A percentile compares a stretch with the other conserved stretches of the same genome.
phyloP scores from a whole-genome alignment of 2,329 filamentous ascomycete species.

The Talaromyces sp. region DNA sequence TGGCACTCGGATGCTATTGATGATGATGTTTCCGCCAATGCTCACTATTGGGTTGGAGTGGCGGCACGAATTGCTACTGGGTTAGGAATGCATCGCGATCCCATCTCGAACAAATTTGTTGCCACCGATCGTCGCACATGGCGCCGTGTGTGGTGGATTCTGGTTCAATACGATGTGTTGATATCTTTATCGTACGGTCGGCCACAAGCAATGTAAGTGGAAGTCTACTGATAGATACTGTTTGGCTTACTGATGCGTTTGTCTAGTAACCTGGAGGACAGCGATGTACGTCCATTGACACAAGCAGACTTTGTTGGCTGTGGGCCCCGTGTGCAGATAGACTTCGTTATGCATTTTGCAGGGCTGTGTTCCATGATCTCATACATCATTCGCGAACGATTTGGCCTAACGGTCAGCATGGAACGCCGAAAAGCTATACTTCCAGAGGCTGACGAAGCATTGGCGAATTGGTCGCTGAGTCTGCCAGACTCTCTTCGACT shows the following conservation, averaged over 20 bases:
- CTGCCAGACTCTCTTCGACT: conserved; percentile 39
- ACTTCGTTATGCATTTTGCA: conserved; percentile 46
- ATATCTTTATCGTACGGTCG: conserved; percentile 46
- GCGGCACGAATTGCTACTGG: conserved; percentile 50
- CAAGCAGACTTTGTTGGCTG: conserved; percentile 46
- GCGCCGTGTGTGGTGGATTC: conserved; percentile 41
- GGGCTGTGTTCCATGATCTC: conserved; percentile 49
- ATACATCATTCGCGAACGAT: conserved; percentile 39
- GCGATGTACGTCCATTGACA: conserved; percentile 45
- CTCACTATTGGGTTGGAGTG: conserved; percentile 51
- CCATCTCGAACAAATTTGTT: conserved; percentile 37
- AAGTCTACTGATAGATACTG: neutral
- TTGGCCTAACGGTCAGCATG: conserved; percentile 36
- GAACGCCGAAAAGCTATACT: conserved; percentile 39
- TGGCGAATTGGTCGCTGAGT: conserved; percentile 40
- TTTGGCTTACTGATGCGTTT: neutral
- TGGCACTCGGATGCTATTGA: conserved; percentile 52
- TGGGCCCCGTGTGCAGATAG: conserved; percentile 39
- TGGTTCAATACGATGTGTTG: conserved; percentile 43
- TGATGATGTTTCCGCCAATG: conserved; percentile 52
- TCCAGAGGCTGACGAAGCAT: conserved; percentile 37
- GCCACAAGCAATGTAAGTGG: conserved; percentile 46
- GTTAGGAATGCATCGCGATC: conserved; percentile 50
- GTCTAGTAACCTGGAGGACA: conserved; percentile 46
- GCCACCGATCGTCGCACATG: conserved; percentile 40